Conservation (phyloP, 169 alveolate genomes). For the Plasmodium gonderi region DNA sequence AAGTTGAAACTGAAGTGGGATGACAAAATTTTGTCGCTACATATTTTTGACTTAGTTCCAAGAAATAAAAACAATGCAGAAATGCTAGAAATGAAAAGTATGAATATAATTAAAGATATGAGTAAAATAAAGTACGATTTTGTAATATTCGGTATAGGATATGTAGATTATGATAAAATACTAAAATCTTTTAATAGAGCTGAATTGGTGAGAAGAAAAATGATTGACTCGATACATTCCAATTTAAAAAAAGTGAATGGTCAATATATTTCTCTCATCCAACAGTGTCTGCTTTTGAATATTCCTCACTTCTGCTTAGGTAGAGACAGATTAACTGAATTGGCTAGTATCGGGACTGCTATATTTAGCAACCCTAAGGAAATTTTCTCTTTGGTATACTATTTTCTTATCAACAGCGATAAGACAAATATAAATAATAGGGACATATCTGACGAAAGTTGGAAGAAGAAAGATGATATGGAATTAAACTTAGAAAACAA, state of each 20-base stretch:
- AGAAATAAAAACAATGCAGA: conserved; percentile 54
- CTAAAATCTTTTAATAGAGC: conserved; percentile 74
- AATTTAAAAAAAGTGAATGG: conserved; percentile 73
- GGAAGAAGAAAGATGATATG: neutral
- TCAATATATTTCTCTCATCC: conserved; percentile 66
- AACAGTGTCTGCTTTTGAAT: conserved; percentile 72
- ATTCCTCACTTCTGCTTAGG: conserved; percentile 75
- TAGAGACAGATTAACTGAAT: conserved; percentile 72
- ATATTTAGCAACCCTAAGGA: conserved; percentile 69
- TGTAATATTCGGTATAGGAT: conserved; percentile 72
- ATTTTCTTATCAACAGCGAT: conserved; percentile 60
- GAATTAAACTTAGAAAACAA: conserved; percentile 34
- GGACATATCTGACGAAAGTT: neutral
- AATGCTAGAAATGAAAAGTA: conserved; percentile 65
- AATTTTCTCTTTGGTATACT: conserved; percentile 47
- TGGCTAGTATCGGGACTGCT: conserved; percentile 71
- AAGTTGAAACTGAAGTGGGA: conserved; percentile 47
- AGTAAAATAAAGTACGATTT: conserved; percentile 42
- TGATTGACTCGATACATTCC: conserved; percentile 44
- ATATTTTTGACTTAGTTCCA: conserved; percentile 47
- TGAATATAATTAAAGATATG: conserved; percentile 66
- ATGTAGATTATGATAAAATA: conserved; percentile 74
- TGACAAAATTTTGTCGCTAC: conserved; percentile 20
- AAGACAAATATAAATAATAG: neutral
- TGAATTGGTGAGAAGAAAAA: conserved; percentile 43